Base-by-base conservation (phyloP, 768 basidiomycete species). In the Auriscalpium vulgare region DNA sequence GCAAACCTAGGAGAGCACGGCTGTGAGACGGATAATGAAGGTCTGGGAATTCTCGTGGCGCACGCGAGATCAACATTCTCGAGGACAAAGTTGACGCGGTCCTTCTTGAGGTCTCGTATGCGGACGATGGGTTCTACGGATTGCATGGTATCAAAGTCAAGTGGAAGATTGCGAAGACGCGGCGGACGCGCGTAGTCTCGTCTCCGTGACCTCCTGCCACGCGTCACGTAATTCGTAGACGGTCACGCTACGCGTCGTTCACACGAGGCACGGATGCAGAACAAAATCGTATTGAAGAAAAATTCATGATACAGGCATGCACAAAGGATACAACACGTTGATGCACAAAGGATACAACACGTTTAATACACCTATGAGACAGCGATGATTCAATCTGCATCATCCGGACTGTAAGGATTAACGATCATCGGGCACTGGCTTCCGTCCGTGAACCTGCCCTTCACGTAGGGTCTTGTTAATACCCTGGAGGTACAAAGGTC, bases 61-160 rank as follows among this genome's bases (percentile, higher is more conserved):
- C 70, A 95, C 93, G 89, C 91, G 67, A 97, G 79, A 72, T 98
- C 95, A 38, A 97, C 95, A 80, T 97, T 95, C 69, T 92, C 88
- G 10, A 99, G 75, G 11, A 95, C 86, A 65, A 98, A 98, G 65
- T 91, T 88, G 59, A 94, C 91, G 57, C 82, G 78, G 66, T 95
- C 91, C 66, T 82, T 83, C 66, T 90, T 85, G 53, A 95, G 73
- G 62, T 92, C 86, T 54, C 91, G 85, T 68, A 93, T 92, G 54
- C 85, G 82, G 19, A 93, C 88, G 29, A 79, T 79, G 10, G 88
- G 85, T 59, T 88, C 72, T 45, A 69, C 63, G 17, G 64, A 56
- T 55, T 73, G 72, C 72, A 73, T 73, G 36, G 43, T 53, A 43
- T 43, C 40, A 4, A 43, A 43, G 40, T 9, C 40, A 8, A 43